Evolutionary conservation across 2,329 filamentous ascomycete genomes (phyloP).

Genomic region (Clathrospora elynae): DNA sequence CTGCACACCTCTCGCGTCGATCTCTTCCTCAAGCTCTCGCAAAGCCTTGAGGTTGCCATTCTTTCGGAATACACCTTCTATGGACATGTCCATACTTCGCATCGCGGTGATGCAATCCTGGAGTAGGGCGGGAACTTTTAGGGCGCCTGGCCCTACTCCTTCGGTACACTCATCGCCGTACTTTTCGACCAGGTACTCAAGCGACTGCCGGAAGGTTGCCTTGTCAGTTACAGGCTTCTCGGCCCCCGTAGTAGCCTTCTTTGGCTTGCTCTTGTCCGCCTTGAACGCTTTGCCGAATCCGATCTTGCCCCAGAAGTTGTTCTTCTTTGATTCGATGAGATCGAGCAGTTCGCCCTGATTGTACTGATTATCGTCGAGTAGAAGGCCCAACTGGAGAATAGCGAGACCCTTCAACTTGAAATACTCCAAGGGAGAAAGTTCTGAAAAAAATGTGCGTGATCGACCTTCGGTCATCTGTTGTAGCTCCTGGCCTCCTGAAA

Average conservation of each 20-base stretch:
- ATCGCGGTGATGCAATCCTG: constrained; percentile 93
- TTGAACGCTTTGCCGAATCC: constrained; percentile 81
- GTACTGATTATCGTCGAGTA: constrained; percentile 89
- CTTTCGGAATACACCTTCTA: constrained; percentile 98
- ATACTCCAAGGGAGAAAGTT: constrained; percentile 92
- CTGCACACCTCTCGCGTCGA: constrained; percentile 85
- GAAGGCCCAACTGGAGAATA: constrained; percentile 90
- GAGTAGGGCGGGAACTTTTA: constrained; percentile 91
- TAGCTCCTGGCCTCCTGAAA: constrained; percentile 61
- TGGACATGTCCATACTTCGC: constrained; percentile 98
- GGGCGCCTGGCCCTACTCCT: constrained; percentile 86
- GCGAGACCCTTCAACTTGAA: constrained; percentile 96
- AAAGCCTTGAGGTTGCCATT: constrained; percentile 97
- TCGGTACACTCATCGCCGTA: constrained; percentile 98
- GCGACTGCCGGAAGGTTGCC: constrained; percentile 86
- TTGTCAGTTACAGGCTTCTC: constrained; percentile 58
- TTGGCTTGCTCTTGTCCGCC: constrained; percentile 64
- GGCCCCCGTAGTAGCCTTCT: constrained; percentile 69
- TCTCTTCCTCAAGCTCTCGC: constrained; percentile 80
- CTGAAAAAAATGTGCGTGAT: constrained; percentile 88
- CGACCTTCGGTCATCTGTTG: constrained; percentile 58
- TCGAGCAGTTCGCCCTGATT: constrained; percentile 90
- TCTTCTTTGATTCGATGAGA: constrained; percentile 90
- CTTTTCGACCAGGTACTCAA: constrained; percentile 87
- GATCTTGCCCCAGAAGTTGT: constrained; percentile 98